A percentile compares a stretch with the other conserved stretches of the same genome.
Evolutionary conservation across 495 filamentous ascomycete species (phyloP).

Genomic region (Acidiella bohemica): DNA sequence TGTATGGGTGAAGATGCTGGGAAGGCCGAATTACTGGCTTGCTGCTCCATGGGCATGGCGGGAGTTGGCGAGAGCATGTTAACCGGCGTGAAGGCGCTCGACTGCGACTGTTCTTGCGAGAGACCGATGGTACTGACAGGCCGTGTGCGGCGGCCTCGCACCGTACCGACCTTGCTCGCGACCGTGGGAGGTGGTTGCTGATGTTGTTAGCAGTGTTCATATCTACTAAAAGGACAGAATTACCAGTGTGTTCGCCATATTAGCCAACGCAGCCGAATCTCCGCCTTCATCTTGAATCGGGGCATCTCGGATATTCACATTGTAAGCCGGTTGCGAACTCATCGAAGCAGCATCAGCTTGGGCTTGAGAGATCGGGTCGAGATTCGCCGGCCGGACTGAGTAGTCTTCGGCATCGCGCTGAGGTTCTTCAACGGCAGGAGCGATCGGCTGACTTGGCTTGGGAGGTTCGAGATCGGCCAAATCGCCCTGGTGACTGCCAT

Average conservation of each 20-base stretch:
- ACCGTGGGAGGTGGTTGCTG: conserved; percentile 39
- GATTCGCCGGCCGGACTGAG: conserved; percentile 49
- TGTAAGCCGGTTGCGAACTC: conserved; percentile 59
- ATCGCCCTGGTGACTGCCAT: conserved; percentile 18
- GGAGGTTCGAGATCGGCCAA: conserved; percentile 19
- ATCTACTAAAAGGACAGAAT: conserved; percentile 7
- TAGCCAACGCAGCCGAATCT: conserved; percentile 77
- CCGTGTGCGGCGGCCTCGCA: conserved; percentile 77
- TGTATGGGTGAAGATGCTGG: not conserved
- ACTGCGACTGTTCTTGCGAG: no score
- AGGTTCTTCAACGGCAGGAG: conserved; percentile 13
- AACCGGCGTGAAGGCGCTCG: no score
- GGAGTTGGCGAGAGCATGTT: not conserved
- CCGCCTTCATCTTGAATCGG: conserved; percentile 87
- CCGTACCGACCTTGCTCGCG: conserved; percentile 56
- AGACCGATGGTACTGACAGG: conserved; percentile 37
- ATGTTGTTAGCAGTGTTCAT: conserved; percentile 25
- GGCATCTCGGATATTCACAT: conserved; percentile 81
- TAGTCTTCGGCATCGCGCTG: conserved; percentile 53
- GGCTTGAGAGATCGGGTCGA: conserved; percentile 74
- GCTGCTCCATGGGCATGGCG: not conserved
- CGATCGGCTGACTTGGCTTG: conserved; percentile 5
- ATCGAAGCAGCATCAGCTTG: conserved; percentile 51
- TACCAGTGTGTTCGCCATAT: conserved; percentile 79
- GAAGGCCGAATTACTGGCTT: no score